phyloP scores from a whole-genome alignment of 805 yeast species.

The Phaffomyces thermotolerans region DNA sequence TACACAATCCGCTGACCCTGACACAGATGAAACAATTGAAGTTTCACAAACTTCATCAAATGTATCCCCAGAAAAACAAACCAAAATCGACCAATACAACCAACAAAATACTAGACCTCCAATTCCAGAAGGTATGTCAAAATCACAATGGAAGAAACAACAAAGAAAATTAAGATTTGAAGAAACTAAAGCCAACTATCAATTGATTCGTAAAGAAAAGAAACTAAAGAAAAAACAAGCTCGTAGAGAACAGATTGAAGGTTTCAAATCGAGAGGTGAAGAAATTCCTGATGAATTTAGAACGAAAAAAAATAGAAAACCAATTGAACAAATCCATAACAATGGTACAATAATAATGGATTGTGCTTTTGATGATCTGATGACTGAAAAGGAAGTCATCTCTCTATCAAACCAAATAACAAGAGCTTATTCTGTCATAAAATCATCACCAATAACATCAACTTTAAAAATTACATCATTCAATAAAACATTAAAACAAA shows the following conservation, averaged over 20 bases:
- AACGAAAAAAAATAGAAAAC: constrained; percentile 28
- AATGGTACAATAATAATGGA: constrained; percentile 63
- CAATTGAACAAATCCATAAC: constrained; percentile 38
- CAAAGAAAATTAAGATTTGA: constrained; percentile 55
- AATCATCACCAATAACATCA: constrained; percentile 50
- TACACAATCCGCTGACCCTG: neutral
- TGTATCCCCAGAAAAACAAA: neutral
- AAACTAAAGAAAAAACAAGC: constrained; percentile 37
- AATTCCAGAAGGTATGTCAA: constrained; percentile 84
- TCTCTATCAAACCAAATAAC: constrained; percentile 78
- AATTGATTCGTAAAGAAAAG: constrained; percentile 46
- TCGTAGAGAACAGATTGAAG: constrained; percentile 32
- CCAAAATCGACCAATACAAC: constrained; percentile 1
- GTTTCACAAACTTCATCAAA: too few relatives aligned
- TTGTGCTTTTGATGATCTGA: constrained; percentile 84
- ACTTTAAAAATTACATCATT: constrained; percentile 58
- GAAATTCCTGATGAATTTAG: constrained; percentile 32
- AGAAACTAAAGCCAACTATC: constrained; percentile 54
- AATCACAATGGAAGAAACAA: constrained; percentile 73
- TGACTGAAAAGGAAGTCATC: constrained; percentile 65
- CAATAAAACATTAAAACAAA: constrained; percentile 51
- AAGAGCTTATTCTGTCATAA: constrained; percentile 73
- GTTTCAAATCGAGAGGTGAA: constrained; percentile 31
- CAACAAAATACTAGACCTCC: constrained; percentile 14
- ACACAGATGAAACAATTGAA: too few relatives aligned